Conservation (phyloP, 2,329 filamentous ascomycete species). For the Xylaria sp. region DNA sequence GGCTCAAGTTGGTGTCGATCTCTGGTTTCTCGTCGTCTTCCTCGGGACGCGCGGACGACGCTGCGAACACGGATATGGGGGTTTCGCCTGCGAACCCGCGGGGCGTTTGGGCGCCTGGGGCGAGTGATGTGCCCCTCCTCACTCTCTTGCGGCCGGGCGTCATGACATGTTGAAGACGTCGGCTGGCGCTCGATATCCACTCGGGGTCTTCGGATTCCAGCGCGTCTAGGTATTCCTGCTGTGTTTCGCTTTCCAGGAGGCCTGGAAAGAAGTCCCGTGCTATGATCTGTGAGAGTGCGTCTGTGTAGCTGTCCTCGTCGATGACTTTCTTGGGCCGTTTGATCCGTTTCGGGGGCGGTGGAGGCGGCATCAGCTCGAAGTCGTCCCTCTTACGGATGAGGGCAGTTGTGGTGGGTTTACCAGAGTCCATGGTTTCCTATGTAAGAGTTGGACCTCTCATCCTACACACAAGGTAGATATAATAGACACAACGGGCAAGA, state of each 20-base stretch:
- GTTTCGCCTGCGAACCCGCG: slow-evolving; percentile 74
- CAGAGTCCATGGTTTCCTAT: slow-evolving; percentile 45
- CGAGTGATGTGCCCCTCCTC: slow-evolving; percentile 43
- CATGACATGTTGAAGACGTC: slow-evolving; percentile 77
- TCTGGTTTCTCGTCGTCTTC: slow-evolving; percentile 49
- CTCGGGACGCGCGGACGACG: slow-evolving; percentile 44
- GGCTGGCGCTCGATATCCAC: slow-evolving; percentile 85
- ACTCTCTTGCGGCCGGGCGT: slow-evolving; percentile 66
- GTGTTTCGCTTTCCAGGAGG: slow-evolving; percentile 80
- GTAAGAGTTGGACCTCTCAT: too few species aligned
- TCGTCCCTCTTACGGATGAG: slow-evolving; percentile 71
- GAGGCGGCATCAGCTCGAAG: slow-evolving; percentile 83
- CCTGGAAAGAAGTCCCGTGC: slow-evolving; percentile 97
- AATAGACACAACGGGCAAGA: too few species aligned
- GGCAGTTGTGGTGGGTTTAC: slow-evolving; percentile 54
- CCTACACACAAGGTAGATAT: too few species aligned
- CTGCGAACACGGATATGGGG: slow-evolving; percentile 63
- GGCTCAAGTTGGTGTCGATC: slow-evolving; percentile 77
- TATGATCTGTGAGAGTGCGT: slow-evolving; percentile 90
- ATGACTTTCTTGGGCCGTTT: slow-evolving; percentile 88
- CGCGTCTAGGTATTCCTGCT: slow-evolving; percentile 91
- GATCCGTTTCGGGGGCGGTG: slow-evolving; percentile 83
- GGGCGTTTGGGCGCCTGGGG: slow-evolving; percentile 60
- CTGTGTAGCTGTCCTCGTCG: slow-evolving; percentile 92
- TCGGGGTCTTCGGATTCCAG: slow-evolving; percentile 81